Percentiles rank a stretch among this genome's conserved stretches.
Conservation (phyloP, 305 asterid genomes). For the Rubia occidens region DNA sequence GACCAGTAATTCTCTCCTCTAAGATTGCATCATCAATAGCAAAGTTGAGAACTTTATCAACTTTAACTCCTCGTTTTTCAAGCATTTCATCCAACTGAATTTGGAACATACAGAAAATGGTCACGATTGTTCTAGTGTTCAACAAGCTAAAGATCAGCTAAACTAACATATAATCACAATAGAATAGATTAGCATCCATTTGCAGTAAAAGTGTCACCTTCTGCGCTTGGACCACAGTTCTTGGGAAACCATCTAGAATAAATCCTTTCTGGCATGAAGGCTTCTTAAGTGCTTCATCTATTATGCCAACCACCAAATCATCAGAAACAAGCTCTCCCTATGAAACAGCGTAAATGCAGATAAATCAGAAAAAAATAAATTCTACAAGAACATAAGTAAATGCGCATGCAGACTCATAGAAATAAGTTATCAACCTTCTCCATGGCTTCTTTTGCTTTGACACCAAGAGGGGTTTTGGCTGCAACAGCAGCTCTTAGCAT, state of each 20-base stretch:
- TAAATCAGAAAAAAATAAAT: slow-evolving; percentile 2
- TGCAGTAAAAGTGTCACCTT: slow-evolving; percentile 34
- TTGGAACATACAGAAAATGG: not conserved
- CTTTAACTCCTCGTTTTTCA: slow-evolving; percentile 63
- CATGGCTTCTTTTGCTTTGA: slow-evolving; percentile 88
- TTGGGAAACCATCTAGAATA: slow-evolving; percentile 92
- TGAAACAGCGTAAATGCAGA: slow-evolving; percentile 13
- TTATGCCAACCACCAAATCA: slow-evolving; percentile 81
- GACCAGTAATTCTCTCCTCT: slow-evolving; percentile 85
- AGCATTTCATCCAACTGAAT: slow-evolving; percentile 92
- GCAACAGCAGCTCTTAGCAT: slow-evolving; percentile 96
- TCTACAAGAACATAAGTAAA: not conserved
- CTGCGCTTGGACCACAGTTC: slow-evolving; percentile 85
- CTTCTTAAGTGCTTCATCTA: slow-evolving; percentile 75
- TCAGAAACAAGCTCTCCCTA: slow-evolving; percentile 94
- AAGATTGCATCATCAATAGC: slow-evolving; percentile 69
- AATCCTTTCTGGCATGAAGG: slow-evolving; percentile 89
- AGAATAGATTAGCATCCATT: not conserved
- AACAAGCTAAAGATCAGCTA: not conserved
- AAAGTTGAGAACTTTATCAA: slow-evolving; percentile 85
- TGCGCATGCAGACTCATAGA: not conserved
- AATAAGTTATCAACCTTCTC: slow-evolving; percentile 41
- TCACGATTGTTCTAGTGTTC: not conserved
- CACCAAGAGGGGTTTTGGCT: slow-evolving; percentile 79
- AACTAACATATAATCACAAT: not conserved